Conservation (phyloP, 129 eudicot genomes). For the Apium graveolens region DNA sequence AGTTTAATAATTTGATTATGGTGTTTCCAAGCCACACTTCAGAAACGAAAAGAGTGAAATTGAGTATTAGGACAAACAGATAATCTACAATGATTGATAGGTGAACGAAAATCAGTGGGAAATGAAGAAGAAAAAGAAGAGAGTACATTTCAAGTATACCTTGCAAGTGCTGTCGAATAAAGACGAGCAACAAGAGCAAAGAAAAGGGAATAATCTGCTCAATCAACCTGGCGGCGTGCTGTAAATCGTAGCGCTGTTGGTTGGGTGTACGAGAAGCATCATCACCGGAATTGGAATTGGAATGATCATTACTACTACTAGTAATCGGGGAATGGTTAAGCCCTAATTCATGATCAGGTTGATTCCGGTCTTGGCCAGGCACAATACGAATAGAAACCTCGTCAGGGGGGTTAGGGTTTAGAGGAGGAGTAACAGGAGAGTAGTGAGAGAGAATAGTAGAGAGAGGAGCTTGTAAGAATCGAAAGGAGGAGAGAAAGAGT, state of each 20-base stretch:
- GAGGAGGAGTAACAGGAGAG: constrained; percentile 35
- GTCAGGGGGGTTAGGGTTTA: neutral
- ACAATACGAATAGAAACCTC: constrained; percentile 68
- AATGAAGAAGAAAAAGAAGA: neutral
- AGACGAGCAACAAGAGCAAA: constrained; percentile 55
- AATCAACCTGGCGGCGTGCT: constrained; percentile 51
- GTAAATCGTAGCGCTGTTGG: constrained; percentile 58
- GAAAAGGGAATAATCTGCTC: constrained; percentile 84
- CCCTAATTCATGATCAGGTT: constrained; percentile 18
- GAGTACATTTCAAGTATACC: constrained; percentile 32
- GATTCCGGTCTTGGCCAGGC: constrained; percentile 35
- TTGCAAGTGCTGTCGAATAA: constrained; percentile 71
- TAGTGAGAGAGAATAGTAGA: constrained; percentile 43
- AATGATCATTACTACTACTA: too few relatives aligned
- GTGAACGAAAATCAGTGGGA: too few relatives aligned
- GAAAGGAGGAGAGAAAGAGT: constrained; percentile 27
- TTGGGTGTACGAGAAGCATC: constrained; percentile 17
- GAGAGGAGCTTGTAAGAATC: constrained; percentile 58
- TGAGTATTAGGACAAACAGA: neutral
- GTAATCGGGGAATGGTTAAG: neutral
- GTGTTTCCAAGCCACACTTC: neutral
- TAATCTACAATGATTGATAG: too few relatives aligned
- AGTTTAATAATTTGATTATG: neutral
- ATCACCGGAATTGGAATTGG: too few relatives aligned
- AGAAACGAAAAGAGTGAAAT: neutral